Conservation (phyloP, 371 early-diverging fungal species). For the Scutellospora calospora region DNA sequence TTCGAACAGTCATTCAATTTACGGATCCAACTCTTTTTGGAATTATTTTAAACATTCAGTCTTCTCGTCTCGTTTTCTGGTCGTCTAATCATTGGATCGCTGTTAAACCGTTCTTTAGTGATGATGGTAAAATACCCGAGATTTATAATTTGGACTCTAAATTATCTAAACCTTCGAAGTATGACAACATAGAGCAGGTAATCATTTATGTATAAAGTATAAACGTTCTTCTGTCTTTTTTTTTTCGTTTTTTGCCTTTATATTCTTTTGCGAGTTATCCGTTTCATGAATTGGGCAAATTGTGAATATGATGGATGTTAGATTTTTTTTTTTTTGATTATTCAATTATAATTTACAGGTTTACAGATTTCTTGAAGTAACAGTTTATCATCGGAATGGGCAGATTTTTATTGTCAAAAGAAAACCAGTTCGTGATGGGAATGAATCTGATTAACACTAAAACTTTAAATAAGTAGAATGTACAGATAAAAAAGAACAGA, state of each 20-base stretch:
- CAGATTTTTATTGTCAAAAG: conserved; percentile 27
- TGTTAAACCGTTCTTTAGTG: conserved; percentile 24
- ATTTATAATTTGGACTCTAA: conserved; percentile 42
- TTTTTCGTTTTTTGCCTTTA: background rate
- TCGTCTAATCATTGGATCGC: conserved; percentile 43
- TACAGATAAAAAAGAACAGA: no score
- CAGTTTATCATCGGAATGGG: background rate
- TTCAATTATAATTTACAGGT: conserved; percentile 6
- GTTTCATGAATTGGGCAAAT: background rate
- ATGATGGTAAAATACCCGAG: background rate
- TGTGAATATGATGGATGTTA: background rate
- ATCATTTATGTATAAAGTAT: background rate
- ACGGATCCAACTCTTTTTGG: conserved; percentile 40
- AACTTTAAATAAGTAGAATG: no score
- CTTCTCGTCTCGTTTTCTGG: conserved; percentile 10
- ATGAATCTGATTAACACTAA: background rate
- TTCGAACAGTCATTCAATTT: conserved; percentile 41
- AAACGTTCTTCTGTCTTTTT: background rate
- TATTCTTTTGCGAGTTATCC: no score
- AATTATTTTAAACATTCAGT: conserved; percentile 24
- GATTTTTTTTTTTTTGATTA: background rate
- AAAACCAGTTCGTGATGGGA: background rate
- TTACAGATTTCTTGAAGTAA: conserved; percentile 23
- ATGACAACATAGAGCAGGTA: conserved; percentile 25
- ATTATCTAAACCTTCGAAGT: background rate